These are phyloP conservation scores for Pseudofabraea citricarpa DNA, from an alignment of 2,329 filamentous ascomycete species.

Conservation along the genomic window DNA sequence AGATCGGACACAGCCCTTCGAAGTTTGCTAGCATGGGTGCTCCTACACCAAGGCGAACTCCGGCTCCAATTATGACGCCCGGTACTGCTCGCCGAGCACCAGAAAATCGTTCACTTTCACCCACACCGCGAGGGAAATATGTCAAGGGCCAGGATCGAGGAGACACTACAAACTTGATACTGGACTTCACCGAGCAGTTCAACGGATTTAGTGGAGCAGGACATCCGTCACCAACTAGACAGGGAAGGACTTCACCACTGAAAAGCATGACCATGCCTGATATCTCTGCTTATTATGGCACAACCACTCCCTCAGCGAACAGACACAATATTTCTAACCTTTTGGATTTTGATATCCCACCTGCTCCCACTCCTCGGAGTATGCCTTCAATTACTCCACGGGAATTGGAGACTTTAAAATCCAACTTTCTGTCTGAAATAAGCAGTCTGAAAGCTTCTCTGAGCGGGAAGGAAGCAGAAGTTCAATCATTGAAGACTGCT, in stretches of 20 bases:
- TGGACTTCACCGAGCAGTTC: slow-evolving; percentile 83
- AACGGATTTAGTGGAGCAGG: slow-evolving; percentile 43
- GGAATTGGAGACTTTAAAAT: slow-evolving; percentile 90
- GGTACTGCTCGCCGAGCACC: slow-evolving; percentile 21
- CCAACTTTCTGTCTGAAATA: slow-evolving; percentile 84
- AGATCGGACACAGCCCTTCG: slow-evolving; percentile 61
- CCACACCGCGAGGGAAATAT: slow-evolving; percentile 32
- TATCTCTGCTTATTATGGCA: slow-evolving; percentile 11
- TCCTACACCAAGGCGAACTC: slow-evolving; percentile 28
- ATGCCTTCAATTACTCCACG: slow-evolving; percentile 87
- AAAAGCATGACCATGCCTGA: slow-evolving; percentile 25
- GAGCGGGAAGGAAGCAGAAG: slow-evolving; percentile 89
- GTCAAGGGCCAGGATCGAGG: slow-evolving; percentile 26
- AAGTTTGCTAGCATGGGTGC: slow-evolving; percentile 42
- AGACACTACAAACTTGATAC: slow-evolving; percentile 72
- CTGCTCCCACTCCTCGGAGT: slow-evolving; percentile 85
- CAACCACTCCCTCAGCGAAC: slow-evolving; percentile 20
- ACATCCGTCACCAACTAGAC: slow-evolving; percentile 45
- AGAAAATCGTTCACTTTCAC: slow-evolving; percentile 25
- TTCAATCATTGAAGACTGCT: slow-evolving; percentile 79
- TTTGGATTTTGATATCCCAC: slow-evolving; percentile 90
- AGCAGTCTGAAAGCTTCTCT: slow-evolving; percentile 90
- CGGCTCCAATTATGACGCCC: slow-evolving; percentile 21
- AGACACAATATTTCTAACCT: slow-evolving; percentile 55
- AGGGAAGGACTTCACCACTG: slow-evolving; percentile 39